phyloP scores from a whole-genome alignment of 129 eudicot species.

The Flaveria bidentis region DNA sequence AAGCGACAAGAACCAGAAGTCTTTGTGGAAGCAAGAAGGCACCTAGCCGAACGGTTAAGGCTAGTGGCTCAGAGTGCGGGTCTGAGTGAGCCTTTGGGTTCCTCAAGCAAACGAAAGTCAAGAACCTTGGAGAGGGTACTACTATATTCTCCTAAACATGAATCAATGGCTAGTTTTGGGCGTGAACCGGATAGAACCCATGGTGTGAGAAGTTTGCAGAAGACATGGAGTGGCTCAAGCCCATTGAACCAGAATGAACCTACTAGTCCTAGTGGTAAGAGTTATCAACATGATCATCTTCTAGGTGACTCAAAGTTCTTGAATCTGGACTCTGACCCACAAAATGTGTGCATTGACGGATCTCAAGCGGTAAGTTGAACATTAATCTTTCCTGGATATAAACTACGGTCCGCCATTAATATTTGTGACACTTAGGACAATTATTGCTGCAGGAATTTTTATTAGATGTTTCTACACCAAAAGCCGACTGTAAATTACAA shows the following conservation, averaged over 20 bases:
- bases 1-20: slow-evolving; percentile 46
- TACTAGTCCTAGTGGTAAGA: too few species aligned
- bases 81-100: not conserved
- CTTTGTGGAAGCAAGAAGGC: slow-evolving; percentile 60
- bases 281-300: too few species aligned
- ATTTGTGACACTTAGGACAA: not conserved
- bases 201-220: slow-evolving; percentile 24
- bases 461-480: slow-evolving; percentile 41
- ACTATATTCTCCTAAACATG: slow-evolving; percentile 45
- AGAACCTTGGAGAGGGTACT: slow-evolving; percentile 54
- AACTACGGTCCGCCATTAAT: not conserved
- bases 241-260: not conserved
- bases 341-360: slow-evolving; percentile 20
- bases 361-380: slow-evolving; percentile 24
- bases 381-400: not conserved
- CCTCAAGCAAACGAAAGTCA: slow-evolving; percentile 33
- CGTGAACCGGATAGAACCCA: not conserved
- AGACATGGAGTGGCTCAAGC: not conserved
- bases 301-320: too few species aligned
- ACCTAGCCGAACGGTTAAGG: slow-evolving; percentile 59
- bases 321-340: not conserved
- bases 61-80: slow-evolving; percentile 37
- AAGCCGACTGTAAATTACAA: slow-evolving; percentile 20
- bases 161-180: slow-evolving; percentile 33
- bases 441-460: slow-evolving; percentile 40